Base-by-base conservation (phyloP, 305 asterid genomes). In the Salvia sclarea region DNA sequence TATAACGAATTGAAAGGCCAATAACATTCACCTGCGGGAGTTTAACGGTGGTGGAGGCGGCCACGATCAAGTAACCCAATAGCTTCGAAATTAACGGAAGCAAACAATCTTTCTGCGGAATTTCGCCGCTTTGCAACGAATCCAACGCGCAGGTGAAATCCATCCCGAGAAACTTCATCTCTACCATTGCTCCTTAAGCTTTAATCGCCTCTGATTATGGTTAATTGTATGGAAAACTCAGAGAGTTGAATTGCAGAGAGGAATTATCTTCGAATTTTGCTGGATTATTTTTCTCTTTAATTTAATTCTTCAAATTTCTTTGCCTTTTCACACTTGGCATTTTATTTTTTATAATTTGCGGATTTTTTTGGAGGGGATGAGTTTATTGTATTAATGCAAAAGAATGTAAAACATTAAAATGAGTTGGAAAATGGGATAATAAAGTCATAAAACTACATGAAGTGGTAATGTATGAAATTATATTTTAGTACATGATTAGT, bases 41-140 rank as follows among this genome's bases (percentile, higher is more conserved):
- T 77, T 91, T 89, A 71, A 89, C 98, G 22, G 95, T 86, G 78
- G 95, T 94, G 63, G 99, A 94, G 30, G 98, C 99, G 49, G 96
- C 97, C 3, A 94, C 89, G 74, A 87, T 87, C 78, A 81, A 86
- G 84, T 94, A 87, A 48, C 97, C 96, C 63, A 94, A 77, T 21
- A 94, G 77, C 86, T 89, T 94, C 0, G 99, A 94, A 38, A 94
- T 82, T 21, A 94, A 77, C 3, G 98, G 99, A 62, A 94, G 96
- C 81, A 94, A 76, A 72, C 99, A 94, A 66, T 91, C 95, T 61
- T 85, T 91, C 18, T 82, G 96, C 14, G 99, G 99, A 75, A 94
- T 72, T 78, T 91, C 77, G 18, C 98, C 95, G 58, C 81, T 85
- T 68, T 87, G 59, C 8, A 94, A 75, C 65, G 98, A 85, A 69